Base-by-base conservation (phyloP, 73 alveolate species). In the Paramecium bursaria region DNA sequence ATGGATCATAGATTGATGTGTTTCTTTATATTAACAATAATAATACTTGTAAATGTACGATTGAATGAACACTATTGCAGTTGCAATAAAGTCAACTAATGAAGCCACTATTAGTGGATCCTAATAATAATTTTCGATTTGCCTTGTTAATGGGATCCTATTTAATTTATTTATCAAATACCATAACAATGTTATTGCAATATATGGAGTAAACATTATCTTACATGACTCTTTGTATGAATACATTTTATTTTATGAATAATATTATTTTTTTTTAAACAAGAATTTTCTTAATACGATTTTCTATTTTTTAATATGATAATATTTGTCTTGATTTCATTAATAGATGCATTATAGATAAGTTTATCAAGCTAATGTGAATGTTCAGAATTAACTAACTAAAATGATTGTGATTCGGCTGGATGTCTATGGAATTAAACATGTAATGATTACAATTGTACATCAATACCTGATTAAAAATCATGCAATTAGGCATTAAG, bases 1-100 rank as follows among this genome's bases (percentile, higher is more conserved):
- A 79, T 30, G 73, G 73, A 54, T 79, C 89, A 54, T 79, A 79
- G 33, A 79, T 79, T 0, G 85, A 53, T 42, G 85, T 79, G 44
- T 79, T 79, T 4, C 76, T 79, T 44, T 27, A 54, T 33, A 53
- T 27, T 25, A 47, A 39, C n/a, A 19, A 9, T 0, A 0, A 3
- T 7, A 21, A 7, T 67, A 67, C 82, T 67, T 67, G 44, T 67
- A 67, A 19, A 53, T 31, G 13, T 35, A 42, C 6, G 82, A 67
- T 67, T 67, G 22, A 42, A 67, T 42, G 21, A 67, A 67, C 1
- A 67, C 57, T 21, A 67, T 67, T 0, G 82, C 17, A 67, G 82
- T 67, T 14, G 82, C 82, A 39, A 67, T 67, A 22, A 67, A 19
- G 44, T 67, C 82, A 19, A 67, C 82, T n/a, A 67, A 26, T 30